These are phyloP conservation scores for Vicia villosa DNA, from an alignment of 306 rosid genomes.

Conservation along the genomic window DNA sequence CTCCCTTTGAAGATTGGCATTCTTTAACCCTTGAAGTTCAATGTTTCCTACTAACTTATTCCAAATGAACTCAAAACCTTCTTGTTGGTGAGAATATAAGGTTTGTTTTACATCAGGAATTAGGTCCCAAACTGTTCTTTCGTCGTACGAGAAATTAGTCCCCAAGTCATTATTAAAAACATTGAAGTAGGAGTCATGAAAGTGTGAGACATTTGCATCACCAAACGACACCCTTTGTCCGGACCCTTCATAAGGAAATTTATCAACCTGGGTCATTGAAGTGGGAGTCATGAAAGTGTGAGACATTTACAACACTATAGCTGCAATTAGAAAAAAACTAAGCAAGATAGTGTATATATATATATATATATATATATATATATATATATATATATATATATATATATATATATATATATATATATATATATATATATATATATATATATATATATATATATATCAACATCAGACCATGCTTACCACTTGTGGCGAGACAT, in stretches of 20 bases:
- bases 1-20: neutral
- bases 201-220: neutral
- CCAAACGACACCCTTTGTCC: neutral
- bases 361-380: too few species aligned
- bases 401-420: too few species aligned
- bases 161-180: neutral
- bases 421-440: too few species aligned
- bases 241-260: neutral
- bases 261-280: neutral
- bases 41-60: constrained; percentile 39
- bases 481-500: constrained; percentile 35
- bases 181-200: constrained; percentile 15
- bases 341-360: neutral
- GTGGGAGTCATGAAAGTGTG: too few species aligned
- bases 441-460: neutral
- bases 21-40: constrained; percentile 30
- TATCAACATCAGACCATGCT: constrained; percentile 24
- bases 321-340: neutral
- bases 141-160: neutral
- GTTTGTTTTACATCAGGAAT: constrained; percentile 39
- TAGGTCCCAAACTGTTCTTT: constrained; percentile 49
- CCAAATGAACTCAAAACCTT: constrained; percentile 54
- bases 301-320: neutral
- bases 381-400: too few species aligned
- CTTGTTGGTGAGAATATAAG: constrained; percentile 47